phyloP scores from a whole-genome alignment of 768 basidiomycete species.

The Zangia roseola region DNA sequence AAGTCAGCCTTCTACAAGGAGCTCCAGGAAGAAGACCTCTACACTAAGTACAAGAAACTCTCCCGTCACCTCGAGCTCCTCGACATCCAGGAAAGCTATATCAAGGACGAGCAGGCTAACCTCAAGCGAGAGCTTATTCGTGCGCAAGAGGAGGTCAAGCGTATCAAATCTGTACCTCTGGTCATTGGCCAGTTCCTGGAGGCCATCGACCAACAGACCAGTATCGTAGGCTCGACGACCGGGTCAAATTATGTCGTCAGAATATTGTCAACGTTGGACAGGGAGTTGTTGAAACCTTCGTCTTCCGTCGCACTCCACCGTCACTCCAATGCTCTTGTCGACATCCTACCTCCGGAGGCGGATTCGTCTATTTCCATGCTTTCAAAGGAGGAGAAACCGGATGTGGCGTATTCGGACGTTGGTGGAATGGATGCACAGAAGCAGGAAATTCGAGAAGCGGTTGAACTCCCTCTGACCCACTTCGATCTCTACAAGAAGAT shows the following conservation, averaged over 20 bases:
- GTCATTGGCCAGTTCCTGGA: constrained; percentile 99
- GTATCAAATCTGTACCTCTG: constrained; percentile 96
- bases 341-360: constrained; percentile 97
- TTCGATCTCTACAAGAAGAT: constrained; percentile 99
- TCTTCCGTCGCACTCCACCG: constrained; percentile 98
- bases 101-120: constrained; percentile 98
- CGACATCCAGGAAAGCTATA: constrained; percentile 92
- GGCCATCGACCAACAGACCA: constrained; percentile 96
- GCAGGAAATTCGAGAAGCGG: constrained; percentile 98
- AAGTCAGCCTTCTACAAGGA: constrained; percentile 86
- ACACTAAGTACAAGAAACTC: constrained; percentile 96
- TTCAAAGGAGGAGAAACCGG: constrained; percentile 90
- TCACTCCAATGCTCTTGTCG: constrained; percentile 97
- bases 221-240: constrained; percentile 96
- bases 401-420: constrained; percentile 90
- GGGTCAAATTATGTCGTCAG: constrained; percentile 98
- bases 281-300: constrained; percentile 95
- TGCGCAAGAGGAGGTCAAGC: constrained; percentile 98
- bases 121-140: constrained; percentile 97
- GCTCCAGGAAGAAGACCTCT: constrained; percentile 88
- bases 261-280: constrained; percentile 94
- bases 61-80: constrained; percentile 94
- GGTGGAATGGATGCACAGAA: constrained; percentile 98
- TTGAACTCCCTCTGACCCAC: constrained; percentile 94
- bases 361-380: constrained; percentile 97